phyloP scores from a whole-genome alignment of 176 grass and related monocot genomes.

The Musa acuminata region DNA sequence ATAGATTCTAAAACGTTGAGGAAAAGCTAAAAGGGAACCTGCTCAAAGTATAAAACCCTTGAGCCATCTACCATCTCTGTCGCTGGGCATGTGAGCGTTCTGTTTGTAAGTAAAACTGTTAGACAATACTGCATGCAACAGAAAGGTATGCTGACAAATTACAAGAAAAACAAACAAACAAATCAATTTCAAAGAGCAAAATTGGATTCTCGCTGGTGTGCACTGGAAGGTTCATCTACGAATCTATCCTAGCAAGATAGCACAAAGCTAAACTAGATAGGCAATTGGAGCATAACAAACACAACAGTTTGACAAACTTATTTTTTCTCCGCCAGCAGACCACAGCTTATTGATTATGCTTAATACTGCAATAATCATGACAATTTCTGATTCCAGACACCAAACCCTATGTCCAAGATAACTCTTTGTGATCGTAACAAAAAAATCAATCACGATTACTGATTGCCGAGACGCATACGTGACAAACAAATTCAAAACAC shows the following conservation, averaged over 20 bases:
- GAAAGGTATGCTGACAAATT: background rate
- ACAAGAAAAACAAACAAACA: background rate
- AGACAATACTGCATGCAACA: background rate
- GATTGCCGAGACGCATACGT: background rate
- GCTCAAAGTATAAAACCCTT: conserved; percentile 91
- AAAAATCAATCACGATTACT: background rate
- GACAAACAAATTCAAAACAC: background rate
- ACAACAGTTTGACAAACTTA: background rate
- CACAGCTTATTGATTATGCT: background rate
- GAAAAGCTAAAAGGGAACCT: conserved; percentile 29
- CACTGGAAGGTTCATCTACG: background rate
- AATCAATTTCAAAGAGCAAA: background rate
- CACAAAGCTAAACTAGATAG: no score
- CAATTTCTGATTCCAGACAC: no score
- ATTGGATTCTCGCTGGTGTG: background rate
- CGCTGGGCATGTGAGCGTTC: conserved; percentile 86
- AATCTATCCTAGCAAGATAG: background rate
- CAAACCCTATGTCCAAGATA: background rate
- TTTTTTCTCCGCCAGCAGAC: background rate
- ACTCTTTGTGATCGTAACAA: background rate
- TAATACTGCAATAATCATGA: background rate
- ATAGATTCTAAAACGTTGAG: background rate
- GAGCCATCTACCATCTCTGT: conserved; percentile 95
- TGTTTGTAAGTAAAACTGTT: conserved; percentile 17
- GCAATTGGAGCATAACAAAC: background rate